Evolutionary conservation across 345 rosid genomes (phyloP).

Genomic region (Raphanus sativus): DNA sequence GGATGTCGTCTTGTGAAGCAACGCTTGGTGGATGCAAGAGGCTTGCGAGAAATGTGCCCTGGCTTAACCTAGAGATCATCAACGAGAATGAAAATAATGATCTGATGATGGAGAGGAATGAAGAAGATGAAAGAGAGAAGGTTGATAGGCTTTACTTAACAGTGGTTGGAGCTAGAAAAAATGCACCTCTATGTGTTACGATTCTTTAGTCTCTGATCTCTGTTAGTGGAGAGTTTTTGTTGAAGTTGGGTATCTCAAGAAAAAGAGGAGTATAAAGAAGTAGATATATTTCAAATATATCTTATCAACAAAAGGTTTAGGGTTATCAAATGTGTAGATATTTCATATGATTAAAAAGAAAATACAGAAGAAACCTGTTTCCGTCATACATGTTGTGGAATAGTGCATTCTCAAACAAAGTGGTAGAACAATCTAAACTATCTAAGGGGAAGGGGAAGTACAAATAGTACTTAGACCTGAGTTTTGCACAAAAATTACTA

Average conservation of each 20-base stretch:
- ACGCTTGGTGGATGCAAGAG: slow-evolving; percentile 87
- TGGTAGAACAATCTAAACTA: not conserved
- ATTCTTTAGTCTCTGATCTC: slow-evolving; percentile 25
- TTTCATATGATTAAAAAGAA: not conserved
- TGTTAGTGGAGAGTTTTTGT: no score
- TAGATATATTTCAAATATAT: no score
- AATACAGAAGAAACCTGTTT: not conserved
- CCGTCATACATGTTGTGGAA: not conserved
- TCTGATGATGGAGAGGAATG: slow-evolving; percentile 25
- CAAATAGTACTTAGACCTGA: no score
- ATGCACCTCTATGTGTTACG: slow-evolving; percentile 76
- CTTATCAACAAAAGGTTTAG: not conserved
- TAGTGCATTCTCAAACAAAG: not conserved
- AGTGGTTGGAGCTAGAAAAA: slow-evolving; percentile 71
- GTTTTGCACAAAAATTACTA: no score
- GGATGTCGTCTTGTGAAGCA: slow-evolving; percentile 98
- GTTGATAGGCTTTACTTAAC: slow-evolving; percentile 84
- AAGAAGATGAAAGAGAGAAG: slow-evolving; percentile 40
- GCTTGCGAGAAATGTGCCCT: slow-evolving; percentile 65
- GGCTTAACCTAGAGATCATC: slow-evolving; percentile 89
- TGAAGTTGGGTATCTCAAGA: no score
- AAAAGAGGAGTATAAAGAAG: not conserved
- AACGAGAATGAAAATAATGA: slow-evolving; percentile 52
- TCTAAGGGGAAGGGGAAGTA: no score
- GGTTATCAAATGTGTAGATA: no score